These are phyloP conservation scores for Aspergillus novofumigatus DNA, from an alignment of 2,329 filamentous ascomycete genomes.

Conservation along the genomic window DNA sequence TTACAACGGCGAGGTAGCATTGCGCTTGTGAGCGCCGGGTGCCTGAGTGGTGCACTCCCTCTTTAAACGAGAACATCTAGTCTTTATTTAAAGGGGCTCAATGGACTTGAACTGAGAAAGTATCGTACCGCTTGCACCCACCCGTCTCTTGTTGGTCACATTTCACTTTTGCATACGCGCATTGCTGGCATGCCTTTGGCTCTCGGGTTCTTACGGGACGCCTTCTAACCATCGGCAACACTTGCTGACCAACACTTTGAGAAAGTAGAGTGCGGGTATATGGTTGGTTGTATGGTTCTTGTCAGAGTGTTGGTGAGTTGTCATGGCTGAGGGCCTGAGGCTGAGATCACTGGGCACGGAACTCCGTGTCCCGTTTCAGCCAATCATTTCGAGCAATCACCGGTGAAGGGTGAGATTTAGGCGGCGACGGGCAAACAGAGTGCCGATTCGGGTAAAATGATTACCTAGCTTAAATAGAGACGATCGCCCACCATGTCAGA, in stretches of 20 bases:
- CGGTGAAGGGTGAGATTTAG: not conserved
- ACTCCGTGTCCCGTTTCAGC: not conserved
- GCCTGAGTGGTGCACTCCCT: constrained; percentile 23
- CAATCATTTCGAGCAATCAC: not conserved
- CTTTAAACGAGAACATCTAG: constrained; percentile 25
- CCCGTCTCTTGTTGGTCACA: not conserved
- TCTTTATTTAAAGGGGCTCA: not conserved
- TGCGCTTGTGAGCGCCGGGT: constrained; percentile 23
- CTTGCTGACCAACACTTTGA: not conserved
- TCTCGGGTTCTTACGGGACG: not conserved
- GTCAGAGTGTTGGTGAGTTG: no score
- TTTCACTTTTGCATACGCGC: not conserved
- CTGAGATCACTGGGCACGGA: not conserved
- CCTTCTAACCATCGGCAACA: not conserved
- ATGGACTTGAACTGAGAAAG: not conserved
- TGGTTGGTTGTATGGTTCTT: not conserved
- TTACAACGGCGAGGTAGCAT: not conserved
- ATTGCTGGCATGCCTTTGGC: constrained; percentile 2
- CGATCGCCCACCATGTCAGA: no score
- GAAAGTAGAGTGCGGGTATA: not conserved
- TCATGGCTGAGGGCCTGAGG: no score
- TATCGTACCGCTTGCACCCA: not conserved
- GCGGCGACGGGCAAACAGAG: not conserved
- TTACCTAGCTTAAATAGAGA: no score
- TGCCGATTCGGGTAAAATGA: not conserved